Evolutionary conservation across 2,329 filamentous ascomycete genomes (phyloP).

Genomic region (Parastagonospora nodorum): DNA sequence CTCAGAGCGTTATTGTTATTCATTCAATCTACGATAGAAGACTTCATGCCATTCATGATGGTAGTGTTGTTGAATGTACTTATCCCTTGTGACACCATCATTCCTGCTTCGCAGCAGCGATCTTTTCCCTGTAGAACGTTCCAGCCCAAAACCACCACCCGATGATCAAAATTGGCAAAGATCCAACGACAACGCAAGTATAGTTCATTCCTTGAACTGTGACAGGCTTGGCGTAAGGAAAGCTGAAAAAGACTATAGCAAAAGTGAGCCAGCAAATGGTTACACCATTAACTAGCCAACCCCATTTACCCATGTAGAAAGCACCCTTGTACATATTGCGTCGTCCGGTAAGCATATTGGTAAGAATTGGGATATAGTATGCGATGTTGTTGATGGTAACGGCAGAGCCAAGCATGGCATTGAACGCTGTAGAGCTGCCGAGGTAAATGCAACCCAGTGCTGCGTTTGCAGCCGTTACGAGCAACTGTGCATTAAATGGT

Average conservation of each 20-base stretch:
- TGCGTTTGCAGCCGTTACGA: slow-evolving; percentile 9
- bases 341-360: slow-evolving; percentile 9
- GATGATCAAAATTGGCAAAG: slow-evolving; percentile 7
- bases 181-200: slow-evolving; percentile 12
- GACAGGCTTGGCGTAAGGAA: slow-evolving; percentile 10
- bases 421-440: slow-evolving; percentile 11
- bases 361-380: slow-evolving; percentile 12
- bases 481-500: slow-evolving; percentile 12
- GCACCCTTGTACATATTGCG: slow-evolving; percentile 12
- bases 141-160: slow-evolving; percentile 8
- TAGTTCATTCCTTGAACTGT: slow-evolving; percentile 10
- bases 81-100: no score
- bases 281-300: slow-evolving; percentile 8
- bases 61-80: no score
- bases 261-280: slow-evolving; percentile 13
- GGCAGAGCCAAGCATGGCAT: slow-evolving; percentile 10
- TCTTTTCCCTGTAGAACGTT: neutral
- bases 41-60: no score
- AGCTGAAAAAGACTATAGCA: slow-evolving; percentile 13
- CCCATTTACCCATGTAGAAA: slow-evolving; percentile 11
- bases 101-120: neutral
- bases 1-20: no score
- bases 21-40: no score
- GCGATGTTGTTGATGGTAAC: slow-evolving; percentile 15
- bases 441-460: slow-evolving; percentile 12